These are phyloP conservation scores for Vitis hybrid DNA, from an alignment of 177 flowering plant genomes.

Conservation along the genomic window DNA sequence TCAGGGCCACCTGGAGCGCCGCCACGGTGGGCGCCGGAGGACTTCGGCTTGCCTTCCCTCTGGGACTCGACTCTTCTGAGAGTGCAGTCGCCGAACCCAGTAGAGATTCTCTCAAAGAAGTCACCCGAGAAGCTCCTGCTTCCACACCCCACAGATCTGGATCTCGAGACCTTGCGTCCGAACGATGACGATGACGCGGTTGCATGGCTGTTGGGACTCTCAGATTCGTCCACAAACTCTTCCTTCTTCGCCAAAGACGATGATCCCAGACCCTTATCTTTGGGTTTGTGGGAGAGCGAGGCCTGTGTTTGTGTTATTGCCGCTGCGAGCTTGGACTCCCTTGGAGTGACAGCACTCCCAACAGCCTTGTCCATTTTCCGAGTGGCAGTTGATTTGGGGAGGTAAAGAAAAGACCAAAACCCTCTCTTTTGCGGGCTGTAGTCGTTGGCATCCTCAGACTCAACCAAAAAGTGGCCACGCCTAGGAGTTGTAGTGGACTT, in stretches of 20 bases:
- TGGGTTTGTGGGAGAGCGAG: conserved; percentile 1
- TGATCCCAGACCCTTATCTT: neutral
- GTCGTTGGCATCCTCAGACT: conserved; percentile 15
- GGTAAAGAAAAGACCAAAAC: conserved; percentile 85
- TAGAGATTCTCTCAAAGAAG: conserved; percentile 83
- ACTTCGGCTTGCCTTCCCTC: conserved; percentile 63
- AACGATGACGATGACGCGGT: conserved; percentile 50
- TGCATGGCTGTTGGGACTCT: conserved; percentile 46
- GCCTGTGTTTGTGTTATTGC: conserved; percentile 2
- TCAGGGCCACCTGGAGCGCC: conserved; percentile 8
- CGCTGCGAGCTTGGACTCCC: conserved; percentile 1
- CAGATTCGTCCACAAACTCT: conserved; percentile 43
- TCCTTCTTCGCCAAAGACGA: conserved; percentile 18
- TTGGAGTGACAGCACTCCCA: neutral
- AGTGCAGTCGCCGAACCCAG: conserved; percentile 91
- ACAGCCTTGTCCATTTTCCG: conserved; percentile 1
- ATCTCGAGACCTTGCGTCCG: conserved; percentile 83
- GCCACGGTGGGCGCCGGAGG: conserved; percentile 8
- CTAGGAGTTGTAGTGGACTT: conserved; percentile 60
- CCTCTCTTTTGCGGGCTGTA: conserved; percentile 48
- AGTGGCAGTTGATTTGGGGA: conserved; percentile 14
- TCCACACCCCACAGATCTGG: conserved; percentile 97
- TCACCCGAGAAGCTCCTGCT: conserved; percentile 97
- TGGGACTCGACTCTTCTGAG: conserved; percentile 91
- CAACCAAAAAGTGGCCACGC: conserved; percentile 33